Base-by-base conservation (phyloP, 2,329 filamentous ascomycete genomes). In the Didymella keratinophila region DNA sequence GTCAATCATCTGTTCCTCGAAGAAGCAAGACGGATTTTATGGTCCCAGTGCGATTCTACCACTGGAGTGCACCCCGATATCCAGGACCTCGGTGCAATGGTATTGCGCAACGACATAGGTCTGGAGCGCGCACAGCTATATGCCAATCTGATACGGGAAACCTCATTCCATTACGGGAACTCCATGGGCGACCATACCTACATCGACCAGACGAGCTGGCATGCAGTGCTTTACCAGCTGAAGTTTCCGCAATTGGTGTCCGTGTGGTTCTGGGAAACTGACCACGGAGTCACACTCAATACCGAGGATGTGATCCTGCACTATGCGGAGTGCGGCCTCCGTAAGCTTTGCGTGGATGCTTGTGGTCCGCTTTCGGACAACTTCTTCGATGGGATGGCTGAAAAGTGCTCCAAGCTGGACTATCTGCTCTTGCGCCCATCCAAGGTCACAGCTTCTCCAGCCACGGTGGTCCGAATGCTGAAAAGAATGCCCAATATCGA, bases 1-100 rank as follows among this genome's bases (percentile, higher is more conserved):
- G 44, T 48, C 25, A 48, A 54, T 11, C 36, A 42, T 6, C 25
- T 54, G 6, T 54, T 47, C 16, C 20, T 42, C 9, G 10, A 54
- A 10, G 52, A 54, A 34, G 25, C 36, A 25, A 47, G 18, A 12
- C n/a, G 43, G 6, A 41, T 48, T 1, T 4, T 53, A 3, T 53
- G 51, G 42, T 27, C 34, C 14, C 20, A 12, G 5, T 47, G 42
- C 34, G 34, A 53, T 11, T 18, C 20, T n/a, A 30, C 18, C 6
- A 11, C 14, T 23, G 30, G 41, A 18, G 30, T 30, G n/a, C 36
- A 46, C n/a, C 51, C 51, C 1, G 34, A 46, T 14, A 18, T 37
- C 8, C 9, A 27, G 3, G 11, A 41, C 12, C 25, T 47, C 6
- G 42, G 42, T 7, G n/a, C 14, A 16, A n/a, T 46, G 43, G 34